Percentiles rank a stretch among this genome's conserved stretches.
phyloP scores from a whole-genome alignment of 164 flowering plant species.

The Aristolochia fimbriata region DNA sequence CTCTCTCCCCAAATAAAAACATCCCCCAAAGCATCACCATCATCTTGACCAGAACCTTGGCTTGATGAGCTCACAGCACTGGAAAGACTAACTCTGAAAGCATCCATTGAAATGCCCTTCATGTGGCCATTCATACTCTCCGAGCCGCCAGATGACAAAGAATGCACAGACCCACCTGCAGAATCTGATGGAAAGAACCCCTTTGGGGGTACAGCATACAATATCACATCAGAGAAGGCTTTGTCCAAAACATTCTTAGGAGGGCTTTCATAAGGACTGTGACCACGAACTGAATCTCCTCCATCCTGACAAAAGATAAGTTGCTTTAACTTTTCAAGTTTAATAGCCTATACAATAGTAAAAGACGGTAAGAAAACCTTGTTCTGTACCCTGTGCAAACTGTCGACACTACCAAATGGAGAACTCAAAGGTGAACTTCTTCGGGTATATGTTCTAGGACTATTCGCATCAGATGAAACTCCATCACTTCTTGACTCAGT shows the following conservation, averaged over 20 bases:
- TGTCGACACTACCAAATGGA: constrained; percentile 76
- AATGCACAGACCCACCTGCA: constrained; percentile 74
- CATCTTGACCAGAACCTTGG: constrained; percentile 98
- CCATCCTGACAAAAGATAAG: constrained; percentile 46
- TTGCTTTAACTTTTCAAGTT: no score
- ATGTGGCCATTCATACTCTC: constrained; percentile 81
- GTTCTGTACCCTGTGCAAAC: constrained; percentile 73
- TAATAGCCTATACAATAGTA: no score
- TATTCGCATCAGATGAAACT: constrained; percentile 81
- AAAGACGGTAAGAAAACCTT: no score
- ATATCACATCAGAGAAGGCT: constrained; percentile 64
- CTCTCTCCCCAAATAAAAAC: constrained; percentile 99
- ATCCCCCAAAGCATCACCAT: constrained; percentile 95
- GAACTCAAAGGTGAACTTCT: constrained; percentile 94
- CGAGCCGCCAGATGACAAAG: constrained; percentile 87
- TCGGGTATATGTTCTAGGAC: constrained; percentile 88
- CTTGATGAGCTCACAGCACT: constrained; percentile 99
- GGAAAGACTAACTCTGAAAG: constrained; percentile 88
- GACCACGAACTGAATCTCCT: constrained; percentile 64
- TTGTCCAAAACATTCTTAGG: constrained; percentile 78
- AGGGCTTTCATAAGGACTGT: constrained; percentile 89
- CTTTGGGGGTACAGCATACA: constrained; percentile 79
- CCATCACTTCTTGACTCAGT: constrained; percentile 97
- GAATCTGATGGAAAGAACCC: constrained; percentile 82
- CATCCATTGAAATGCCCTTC: constrained; percentile 65